These are phyloP conservation scores for Aegilops longissima DNA, from an alignment of 176 grass and related monocot species.

Conservation along the genomic window DNA sequence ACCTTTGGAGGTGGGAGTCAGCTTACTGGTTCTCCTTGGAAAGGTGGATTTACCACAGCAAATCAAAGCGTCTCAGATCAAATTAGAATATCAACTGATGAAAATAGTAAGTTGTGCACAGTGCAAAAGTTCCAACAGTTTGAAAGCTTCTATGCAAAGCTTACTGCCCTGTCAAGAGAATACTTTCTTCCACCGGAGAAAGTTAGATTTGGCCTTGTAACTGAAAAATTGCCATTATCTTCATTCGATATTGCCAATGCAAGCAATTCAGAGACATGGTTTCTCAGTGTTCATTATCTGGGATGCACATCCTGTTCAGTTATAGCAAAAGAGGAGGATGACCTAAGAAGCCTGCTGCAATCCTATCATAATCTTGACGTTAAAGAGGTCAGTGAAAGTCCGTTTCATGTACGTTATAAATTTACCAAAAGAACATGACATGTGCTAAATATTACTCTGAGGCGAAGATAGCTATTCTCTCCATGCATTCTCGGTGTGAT, in stretches of 20 bases:
- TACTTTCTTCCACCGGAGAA: constrained; percentile 78
- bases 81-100: constrained; percentile 41
- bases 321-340: constrained; percentile 63
- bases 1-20: constrained; percentile 48
- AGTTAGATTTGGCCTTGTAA: constrained; percentile 74
- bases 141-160: constrained; percentile 63
- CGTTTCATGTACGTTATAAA: constrained; percentile 12
- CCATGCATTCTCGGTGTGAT: constrained; percentile 12
- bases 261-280: constrained; percentile 55
- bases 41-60: constrained; percentile 70
- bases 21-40: constrained; percentile 52
- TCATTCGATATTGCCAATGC: constrained; percentile 44
- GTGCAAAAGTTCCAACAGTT: constrained; percentile 68
- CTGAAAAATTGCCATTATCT: constrained; percentile 54
- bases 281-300: constrained; percentile 62
- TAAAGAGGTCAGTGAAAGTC: constrained; percentile 59
- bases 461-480: constrained; percentile 19
- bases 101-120: constrained; percentile 48
- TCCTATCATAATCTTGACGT: constrained; percentile 52
- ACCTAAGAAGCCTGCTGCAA: constrained; percentile 67
- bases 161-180: constrained; percentile 78
- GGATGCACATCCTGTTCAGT: constrained; percentile 72
- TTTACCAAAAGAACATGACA: constrained; percentile 18
- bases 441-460: background rate
- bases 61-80: constrained; percentile 60